A percentile compares a stretch with the other conserved stretches of the same genome.
Evolutionary conservation across 108 stramenopile genomes (phyloP).

Genomic region (Discostella stelligeroides): DNA sequence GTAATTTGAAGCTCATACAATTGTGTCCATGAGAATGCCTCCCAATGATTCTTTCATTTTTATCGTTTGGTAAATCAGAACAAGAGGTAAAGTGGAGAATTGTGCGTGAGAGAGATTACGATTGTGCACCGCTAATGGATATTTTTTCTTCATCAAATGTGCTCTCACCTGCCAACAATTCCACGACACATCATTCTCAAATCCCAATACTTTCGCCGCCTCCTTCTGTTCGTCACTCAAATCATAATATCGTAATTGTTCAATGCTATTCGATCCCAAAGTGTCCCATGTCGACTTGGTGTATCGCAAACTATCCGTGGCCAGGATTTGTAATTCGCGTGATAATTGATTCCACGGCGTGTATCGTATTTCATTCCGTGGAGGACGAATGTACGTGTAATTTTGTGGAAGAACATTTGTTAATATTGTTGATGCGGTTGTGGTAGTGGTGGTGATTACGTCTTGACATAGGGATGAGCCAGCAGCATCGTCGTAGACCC

Average conservation of each 20-base stretch:
- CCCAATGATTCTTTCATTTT: slow-evolving; percentile 12
- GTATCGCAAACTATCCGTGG: slow-evolving; percentile 14
- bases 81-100: too few relatives aligned
- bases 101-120: too few relatives aligned
- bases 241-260: slow-evolving; percentile 16
- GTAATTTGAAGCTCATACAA: slow-evolving; percentile 15
- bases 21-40: slow-evolving; percentile 27
- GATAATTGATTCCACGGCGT: slow-evolving; percentile 17
- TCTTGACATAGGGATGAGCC: neutral
- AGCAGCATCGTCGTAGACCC: neutral
- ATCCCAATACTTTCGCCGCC: slow-evolving; percentile 18
- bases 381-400: slow-evolving; percentile 12
- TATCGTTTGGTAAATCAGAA: too few relatives aligned
- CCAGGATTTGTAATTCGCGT: slow-evolving; percentile 5
- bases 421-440: slow-evolving; percentile 7
- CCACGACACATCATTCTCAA: slow-evolving; percentile 19
- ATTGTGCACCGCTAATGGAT: too few relatives aligned
- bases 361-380: slow-evolving; percentile 11
- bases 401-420: neutral
- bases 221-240: slow-evolving; percentile 14
- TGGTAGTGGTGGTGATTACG: neutral
- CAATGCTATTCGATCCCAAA: slow-evolving; percentile 15
- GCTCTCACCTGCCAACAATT: slow-evolving; percentile 26
- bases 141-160: too few relatives aligned
- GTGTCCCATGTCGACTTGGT: slow-evolving; percentile 25